Percentiles rank a stretch among this genome's conserved stretches.
Evolutionary conservation across 2,329 filamentous ascomycete species (phyloP).

Genomic region (Aspergillus niger): DNA sequence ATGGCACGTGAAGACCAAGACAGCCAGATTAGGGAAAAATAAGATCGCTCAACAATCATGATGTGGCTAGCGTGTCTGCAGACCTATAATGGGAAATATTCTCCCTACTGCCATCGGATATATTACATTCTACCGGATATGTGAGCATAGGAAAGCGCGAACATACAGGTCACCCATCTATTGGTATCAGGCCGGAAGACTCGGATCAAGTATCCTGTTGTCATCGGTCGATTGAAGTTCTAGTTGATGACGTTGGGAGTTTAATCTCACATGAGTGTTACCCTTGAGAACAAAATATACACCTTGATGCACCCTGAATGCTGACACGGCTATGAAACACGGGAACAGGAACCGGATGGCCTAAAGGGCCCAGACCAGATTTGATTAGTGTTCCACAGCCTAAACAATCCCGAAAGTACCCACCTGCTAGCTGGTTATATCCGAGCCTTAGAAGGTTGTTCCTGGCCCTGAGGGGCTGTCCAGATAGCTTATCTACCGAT

Average conservation of each 20-base stretch:
- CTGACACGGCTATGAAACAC: not conserved
- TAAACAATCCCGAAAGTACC: not conserved
- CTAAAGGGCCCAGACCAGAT: not conserved
- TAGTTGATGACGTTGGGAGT: not conserved
- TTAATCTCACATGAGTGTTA: not conserved
- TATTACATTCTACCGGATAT: not conserved
- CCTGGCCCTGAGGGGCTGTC: not conserved
- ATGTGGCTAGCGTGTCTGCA: not conserved
- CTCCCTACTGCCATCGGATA: not conserved
- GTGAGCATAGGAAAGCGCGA: not conserved
- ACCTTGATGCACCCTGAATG: not conserved
- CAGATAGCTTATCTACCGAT: not conserved
- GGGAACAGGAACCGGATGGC: not conserved
- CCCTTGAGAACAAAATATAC: not conserved
- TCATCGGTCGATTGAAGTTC: not conserved
- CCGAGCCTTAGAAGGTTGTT: not conserved
- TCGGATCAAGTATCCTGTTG: not conserved
- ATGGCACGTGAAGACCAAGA: too few relatives aligned
- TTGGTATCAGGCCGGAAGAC: not conserved
- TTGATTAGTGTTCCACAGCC: not conserved
- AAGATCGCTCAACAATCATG: not conserved
- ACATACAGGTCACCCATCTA: not conserved
- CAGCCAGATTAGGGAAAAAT: too few relatives aligned
- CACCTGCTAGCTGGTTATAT: constrained; percentile 4
- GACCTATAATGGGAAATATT: not conserved